Evolutionary conservation across 345 rosid species (phyloP).

Genomic region (Ceriops tagal): DNA sequence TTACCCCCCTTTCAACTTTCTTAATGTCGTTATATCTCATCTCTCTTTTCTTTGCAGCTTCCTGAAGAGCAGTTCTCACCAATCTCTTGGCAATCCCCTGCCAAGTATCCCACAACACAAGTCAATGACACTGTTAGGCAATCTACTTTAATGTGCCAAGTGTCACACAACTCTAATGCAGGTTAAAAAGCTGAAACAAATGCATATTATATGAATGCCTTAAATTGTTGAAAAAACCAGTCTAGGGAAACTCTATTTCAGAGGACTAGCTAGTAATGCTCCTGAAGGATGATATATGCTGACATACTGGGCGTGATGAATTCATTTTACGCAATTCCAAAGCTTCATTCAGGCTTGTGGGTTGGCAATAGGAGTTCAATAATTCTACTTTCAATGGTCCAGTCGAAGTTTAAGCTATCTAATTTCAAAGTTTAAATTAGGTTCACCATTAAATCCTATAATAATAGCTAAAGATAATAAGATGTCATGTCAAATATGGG

Average conservation of each 20-base stretch:
- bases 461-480: not conserved
- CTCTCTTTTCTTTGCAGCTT: conserved; percentile 33
- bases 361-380: not conserved
- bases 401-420: not conserved
- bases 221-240: not conserved
- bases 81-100: conserved; percentile 37
- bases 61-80: conserved; percentile 31
- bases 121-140: not conserved
- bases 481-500: not conserved
- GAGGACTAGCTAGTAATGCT: not conserved
- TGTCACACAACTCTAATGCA: not conserved
- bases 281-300: not conserved
- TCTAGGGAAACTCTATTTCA: not conserved
- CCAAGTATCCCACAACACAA: not conserved
- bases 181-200: not conserved
- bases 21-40: conserved; percentile 32
- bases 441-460: not conserved
- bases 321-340: not conserved
- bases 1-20: conserved; percentile 22
- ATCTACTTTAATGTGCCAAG: not conserved
- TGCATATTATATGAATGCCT: not conserved
- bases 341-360: not conserved
- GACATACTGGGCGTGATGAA: not conserved
- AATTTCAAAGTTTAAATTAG: not conserved
- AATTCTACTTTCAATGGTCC: not conserved